Evolutionary conservation across 2,329 filamentous ascomycete genomes (phyloP).

Genomic region (Celoporthe dispersa): DNA sequence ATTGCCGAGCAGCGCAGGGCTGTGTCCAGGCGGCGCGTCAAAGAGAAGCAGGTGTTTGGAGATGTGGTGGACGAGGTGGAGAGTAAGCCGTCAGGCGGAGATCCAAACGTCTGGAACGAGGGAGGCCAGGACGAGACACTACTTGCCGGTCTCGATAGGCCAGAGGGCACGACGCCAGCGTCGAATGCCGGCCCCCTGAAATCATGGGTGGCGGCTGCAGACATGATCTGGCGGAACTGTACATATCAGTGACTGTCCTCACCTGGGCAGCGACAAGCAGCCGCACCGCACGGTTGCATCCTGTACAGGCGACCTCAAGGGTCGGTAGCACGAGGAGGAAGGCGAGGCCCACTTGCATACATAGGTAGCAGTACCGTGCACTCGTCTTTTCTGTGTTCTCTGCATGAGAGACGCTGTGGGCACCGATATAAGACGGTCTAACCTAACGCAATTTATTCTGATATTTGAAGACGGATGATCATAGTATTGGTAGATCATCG

Average conservation of each 20-base stretch:
- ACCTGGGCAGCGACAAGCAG: too few relatives aligned
- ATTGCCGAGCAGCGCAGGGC: slow-evolving; percentile 26
- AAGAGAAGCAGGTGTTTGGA: slow-evolving; percentile 32
- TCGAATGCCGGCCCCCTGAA: slow-evolving; percentile 7
- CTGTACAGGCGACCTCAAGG: too few relatives aligned
- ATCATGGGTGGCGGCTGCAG: neutral
- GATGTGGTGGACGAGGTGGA: slow-evolving; percentile 25
- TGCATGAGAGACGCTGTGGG: neutral
- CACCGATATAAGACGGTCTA: neutral
- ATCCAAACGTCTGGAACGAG: slow-evolving; percentile 37
- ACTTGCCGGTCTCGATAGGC: slow-evolving; percentile 34
- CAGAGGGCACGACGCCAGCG: slow-evolving; percentile 13
- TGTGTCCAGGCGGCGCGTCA: slow-evolving; percentile 31
- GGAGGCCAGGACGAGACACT: slow-evolving; percentile 43
- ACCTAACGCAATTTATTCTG: neutral
- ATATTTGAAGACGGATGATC: neutral
- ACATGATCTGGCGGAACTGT: neutral
- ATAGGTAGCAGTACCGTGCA: neutral
- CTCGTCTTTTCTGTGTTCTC: neutral
- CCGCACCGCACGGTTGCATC: too few relatives aligned
- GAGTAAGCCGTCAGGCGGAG: neutral
- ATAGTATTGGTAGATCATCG: neutral
- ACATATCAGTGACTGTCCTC: neutral
- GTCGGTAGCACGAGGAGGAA: too few relatives aligned
- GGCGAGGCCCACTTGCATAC: too few relatives aligned